phyloP scores from a whole-genome alignment of 208 protist genomes.

The Trypanosomatidae sp. region DNA sequence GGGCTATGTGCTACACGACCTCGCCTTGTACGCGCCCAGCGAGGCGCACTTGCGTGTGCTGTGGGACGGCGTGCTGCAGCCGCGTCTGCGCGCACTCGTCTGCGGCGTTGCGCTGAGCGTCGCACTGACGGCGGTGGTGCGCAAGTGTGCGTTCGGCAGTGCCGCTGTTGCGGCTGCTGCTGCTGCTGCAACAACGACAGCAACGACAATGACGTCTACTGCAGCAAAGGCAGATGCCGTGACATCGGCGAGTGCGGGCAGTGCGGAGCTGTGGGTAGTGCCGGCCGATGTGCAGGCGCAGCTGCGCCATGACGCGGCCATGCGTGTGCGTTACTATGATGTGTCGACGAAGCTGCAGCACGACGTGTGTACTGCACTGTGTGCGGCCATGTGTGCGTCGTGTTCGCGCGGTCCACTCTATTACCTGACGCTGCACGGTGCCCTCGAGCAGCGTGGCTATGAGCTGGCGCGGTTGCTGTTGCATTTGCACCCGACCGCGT shows the following conservation, averaged over 20 bases:
- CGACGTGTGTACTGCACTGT: slow-evolving; percentile 23
- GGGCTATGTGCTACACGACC: slow-evolving; percentile 62
- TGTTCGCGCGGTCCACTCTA: slow-evolving; percentile 37
- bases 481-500: slow-evolving; percentile 44
- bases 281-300: slow-evolving; percentile 34
- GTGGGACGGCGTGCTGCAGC: slow-evolving; percentile 34
- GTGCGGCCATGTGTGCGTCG: slow-evolving; percentile 13
- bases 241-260: not conserved
- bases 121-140: slow-evolving; percentile 39
- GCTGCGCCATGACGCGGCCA: slow-evolving; percentile 24
- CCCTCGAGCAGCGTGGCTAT: slow-evolving; percentile 31
- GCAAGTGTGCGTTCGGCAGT: slow-evolving; percentile 56
- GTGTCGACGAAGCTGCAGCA: slow-evolving; percentile 32
- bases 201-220: not conserved
- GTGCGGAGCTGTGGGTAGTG: slow-evolving; percentile 10
- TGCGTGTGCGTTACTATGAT: slow-evolving; percentile 40
- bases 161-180: slow-evolving; percentile 1
- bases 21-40: slow-evolving; percentile 66
- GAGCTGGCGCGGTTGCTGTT: slow-evolving; percentile 63
- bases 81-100: slow-evolving; percentile 23
- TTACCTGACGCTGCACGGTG: slow-evolving; percentile 47
- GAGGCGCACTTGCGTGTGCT: slow-evolving; percentile 46
- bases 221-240: too few relatives aligned
- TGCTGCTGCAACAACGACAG: not conserved
- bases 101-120: slow-evolving; percentile 20